Conservation (phyloP, 257 asterid species). For the Eustoma russellianum region DNA sequence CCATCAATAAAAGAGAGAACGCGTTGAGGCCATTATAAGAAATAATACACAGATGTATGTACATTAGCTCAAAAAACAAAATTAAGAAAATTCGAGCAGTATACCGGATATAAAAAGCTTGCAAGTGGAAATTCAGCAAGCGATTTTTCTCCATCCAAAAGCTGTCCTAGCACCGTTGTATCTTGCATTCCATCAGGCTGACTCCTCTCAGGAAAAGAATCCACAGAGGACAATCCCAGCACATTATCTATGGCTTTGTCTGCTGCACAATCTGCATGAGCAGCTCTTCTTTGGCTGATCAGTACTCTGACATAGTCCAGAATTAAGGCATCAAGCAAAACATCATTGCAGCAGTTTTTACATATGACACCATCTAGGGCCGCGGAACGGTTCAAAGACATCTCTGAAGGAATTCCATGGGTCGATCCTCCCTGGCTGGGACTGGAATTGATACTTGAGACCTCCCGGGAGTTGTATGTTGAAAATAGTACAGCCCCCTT, state of each 20-base stretch:
- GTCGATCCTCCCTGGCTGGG: slow-evolving; percentile 63
- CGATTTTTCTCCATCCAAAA: slow-evolving; percentile 74
- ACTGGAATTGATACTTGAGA: slow-evolving; percentile 37
- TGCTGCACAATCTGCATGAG: slow-evolving; percentile 56
- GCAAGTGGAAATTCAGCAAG: slow-evolving; percentile 94
- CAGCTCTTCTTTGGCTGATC: slow-evolving; percentile 59
- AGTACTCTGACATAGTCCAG: slow-evolving; percentile 78
- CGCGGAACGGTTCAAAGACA: slow-evolving; percentile 54
- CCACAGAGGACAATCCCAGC: slow-evolving; percentile 38
- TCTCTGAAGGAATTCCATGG: slow-evolving; percentile 47
- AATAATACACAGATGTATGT: not conserved
- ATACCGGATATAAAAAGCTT: slow-evolving; percentile 86
- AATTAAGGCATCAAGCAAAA: slow-evolving; percentile 64
- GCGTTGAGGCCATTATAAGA: too few relatives aligned
- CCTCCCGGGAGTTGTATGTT: slow-evolving; percentile 43
- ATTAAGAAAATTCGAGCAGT: slow-evolving; percentile 11
- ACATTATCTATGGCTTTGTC: slow-evolving; percentile 52
- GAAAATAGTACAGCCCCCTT: slow-evolving; percentile 71
- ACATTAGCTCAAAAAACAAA: not conserved
- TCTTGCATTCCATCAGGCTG: slow-evolving; percentile 9
- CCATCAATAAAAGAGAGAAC: too few relatives aligned
- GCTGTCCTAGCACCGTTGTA: slow-evolving; percentile 32
- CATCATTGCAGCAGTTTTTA: slow-evolving; percentile 69
- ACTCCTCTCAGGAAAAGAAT: slow-evolving; percentile 31
- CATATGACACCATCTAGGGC: slow-evolving; percentile 60